Conservation (phyloP, 2,329 filamentous ascomycete species). For the Alternaria arbusti region DNA sequence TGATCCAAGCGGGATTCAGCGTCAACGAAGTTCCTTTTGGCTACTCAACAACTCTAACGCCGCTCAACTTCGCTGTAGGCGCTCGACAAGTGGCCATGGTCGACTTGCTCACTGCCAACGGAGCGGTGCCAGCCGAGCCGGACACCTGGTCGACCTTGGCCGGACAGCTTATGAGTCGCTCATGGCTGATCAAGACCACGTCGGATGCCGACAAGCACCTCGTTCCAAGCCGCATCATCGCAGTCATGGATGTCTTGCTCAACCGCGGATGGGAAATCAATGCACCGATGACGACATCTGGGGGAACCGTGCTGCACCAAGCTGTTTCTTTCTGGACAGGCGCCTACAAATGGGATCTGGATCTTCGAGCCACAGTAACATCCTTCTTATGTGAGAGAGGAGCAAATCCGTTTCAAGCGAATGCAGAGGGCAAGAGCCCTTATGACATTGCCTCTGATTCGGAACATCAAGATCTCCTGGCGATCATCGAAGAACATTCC, state of each 20-base stretch:
- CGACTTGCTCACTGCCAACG: conserved; percentile 23
- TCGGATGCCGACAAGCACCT: conserved; percentile 23
- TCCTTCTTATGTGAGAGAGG: conserved; percentile 23
- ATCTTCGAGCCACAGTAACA: conserved; percentile 19
- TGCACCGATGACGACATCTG: conserved; percentile 16
- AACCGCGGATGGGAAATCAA: conserved; percentile 27
- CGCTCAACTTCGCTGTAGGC: conserved; percentile 30
- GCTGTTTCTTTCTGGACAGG: conserved; percentile 33
- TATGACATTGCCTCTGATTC: conserved; percentile 24
- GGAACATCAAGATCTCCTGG: conserved; percentile 23
- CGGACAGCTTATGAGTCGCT: conserved; percentile 26
- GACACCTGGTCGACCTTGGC: conserved; percentile 32
- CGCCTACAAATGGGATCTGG: conserved; percentile 26
- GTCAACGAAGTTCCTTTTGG: conserved; percentile 34
- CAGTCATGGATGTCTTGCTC: conserved; percentile 22
- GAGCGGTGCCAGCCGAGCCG: conserved; percentile 22
- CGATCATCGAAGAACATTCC: conserved; percentile 13
- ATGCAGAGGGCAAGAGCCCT: conserved; percentile 27
- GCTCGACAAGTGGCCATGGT: conserved; percentile 32
- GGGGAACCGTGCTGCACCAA: conserved; percentile 28
- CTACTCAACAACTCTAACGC: conserved; percentile 25
- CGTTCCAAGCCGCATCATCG: conserved; percentile 18
- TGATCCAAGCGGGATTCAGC: conserved; percentile 21
- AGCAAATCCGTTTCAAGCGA: conserved; percentile 18
- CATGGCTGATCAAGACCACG: conserved; percentile 32